Evolutionary conservation across 2,329 filamentous ascomycete species (phyloP).

Genomic region (Pseudogymnoascus sp.): DNA sequence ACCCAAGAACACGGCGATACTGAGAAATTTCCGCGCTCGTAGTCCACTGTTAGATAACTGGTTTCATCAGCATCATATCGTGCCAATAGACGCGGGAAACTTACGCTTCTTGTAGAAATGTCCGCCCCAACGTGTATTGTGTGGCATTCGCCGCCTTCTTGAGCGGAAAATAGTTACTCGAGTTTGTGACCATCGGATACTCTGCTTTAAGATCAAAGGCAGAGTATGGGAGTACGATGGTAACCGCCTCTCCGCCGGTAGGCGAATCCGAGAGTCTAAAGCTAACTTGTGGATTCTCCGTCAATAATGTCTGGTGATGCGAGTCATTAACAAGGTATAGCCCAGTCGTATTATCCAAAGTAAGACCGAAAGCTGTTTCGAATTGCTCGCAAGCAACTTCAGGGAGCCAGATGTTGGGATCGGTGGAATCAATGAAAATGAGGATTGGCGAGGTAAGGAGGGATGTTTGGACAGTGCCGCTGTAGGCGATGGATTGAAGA

Average conservation of each 20-base stretch:
- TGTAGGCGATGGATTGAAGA: constrained; percentile 34
- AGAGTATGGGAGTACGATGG: constrained; percentile 28
- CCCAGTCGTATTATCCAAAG: constrained; percentile 21
- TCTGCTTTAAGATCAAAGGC: constrained; percentile 28
- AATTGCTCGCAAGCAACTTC: constrained; percentile 27
- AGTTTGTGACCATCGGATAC: constrained; percentile 20
- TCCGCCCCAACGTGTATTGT: constrained; percentile 29
- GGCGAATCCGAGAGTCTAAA: constrained; percentile 23
- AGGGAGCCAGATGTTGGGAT: constrained; percentile 31
- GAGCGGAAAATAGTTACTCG: constrained; percentile 28
- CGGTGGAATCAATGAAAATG: constrained; percentile 28
- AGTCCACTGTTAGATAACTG: constrained; percentile 33
- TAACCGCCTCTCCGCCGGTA: constrained; percentile 19
- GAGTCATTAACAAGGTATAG: constrained; percentile 28
- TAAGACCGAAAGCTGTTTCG: constrained; percentile 28
- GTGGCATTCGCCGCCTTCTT: constrained; percentile 22
- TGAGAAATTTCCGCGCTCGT: constrained; percentile 35
- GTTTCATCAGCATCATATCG: background rate
- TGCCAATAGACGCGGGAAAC: background rate
- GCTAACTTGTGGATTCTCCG: constrained; percentile 26
- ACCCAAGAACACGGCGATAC: constrained; percentile 32
- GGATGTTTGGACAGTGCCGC: constrained; percentile 27
- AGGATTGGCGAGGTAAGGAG: constrained; percentile 29
- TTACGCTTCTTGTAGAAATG: constrained; percentile 31
- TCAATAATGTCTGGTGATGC: constrained; percentile 21